Evolutionary conservation across 1,284 basidiomycete species (phyloP).

Genomic region (Ustilago nuda): DNA sequence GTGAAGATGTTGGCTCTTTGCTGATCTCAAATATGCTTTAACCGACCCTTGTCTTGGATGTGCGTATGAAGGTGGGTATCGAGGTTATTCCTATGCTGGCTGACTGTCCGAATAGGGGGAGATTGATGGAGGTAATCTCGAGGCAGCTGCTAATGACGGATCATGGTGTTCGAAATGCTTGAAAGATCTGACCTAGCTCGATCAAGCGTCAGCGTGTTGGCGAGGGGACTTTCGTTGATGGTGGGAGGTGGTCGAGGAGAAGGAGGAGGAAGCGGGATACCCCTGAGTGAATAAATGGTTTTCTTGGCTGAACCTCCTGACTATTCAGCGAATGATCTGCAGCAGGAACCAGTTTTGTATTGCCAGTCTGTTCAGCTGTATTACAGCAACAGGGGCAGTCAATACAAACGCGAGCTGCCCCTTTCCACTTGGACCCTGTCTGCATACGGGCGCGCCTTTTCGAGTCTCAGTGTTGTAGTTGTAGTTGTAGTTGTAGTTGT

Average conservation of each 20-base stretch:
- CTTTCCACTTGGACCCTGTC: constrained; percentile 14
- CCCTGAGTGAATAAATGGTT: constrained; percentile 23
- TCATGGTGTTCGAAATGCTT: neutral
- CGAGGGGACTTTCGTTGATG: neutral
- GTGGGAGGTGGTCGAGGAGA: constrained; percentile 5
- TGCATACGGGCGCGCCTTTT: neutral
- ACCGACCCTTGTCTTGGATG: neutral
- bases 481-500: too few species aligned
- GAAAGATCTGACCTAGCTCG: neutral
- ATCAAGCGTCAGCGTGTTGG: neutral
- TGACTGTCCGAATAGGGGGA: neutral
- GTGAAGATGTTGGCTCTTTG: neutral
- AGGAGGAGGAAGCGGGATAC: constrained; percentile 1
- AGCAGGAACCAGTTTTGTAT: constrained; percentile 18
- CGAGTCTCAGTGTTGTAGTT: neutral
- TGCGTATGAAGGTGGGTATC: neutral
- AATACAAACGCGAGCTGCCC: neutral
- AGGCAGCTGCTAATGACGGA: neutral
- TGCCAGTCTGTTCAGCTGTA: neutral
- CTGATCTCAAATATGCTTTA: neutral
- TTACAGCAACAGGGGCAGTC: neutral
- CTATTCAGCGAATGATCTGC: constrained; percentile 19
- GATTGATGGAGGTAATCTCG: neutral
- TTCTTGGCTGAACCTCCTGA: too few species aligned
- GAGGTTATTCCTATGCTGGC: neutral